These are phyloP conservation scores for Cercospora nicotianae DNA, from an alignment of 2,329 filamentous ascomycete genomes.

Conservation along the genomic window DNA sequence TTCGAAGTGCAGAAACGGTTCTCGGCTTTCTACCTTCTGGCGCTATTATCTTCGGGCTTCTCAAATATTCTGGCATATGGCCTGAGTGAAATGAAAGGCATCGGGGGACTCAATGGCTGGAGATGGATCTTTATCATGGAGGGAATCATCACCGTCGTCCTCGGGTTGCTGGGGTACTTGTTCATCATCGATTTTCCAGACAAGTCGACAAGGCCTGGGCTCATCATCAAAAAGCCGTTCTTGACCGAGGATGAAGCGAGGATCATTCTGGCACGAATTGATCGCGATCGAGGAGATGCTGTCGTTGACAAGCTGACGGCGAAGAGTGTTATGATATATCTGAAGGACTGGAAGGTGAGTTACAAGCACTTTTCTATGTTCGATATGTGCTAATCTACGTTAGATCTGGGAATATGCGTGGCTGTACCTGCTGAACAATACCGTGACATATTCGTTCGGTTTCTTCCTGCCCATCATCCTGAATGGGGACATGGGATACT, in stretches of 20 bases:
- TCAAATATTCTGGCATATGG: constrained; percentile 25
- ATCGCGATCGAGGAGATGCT: constrained; percentile 41
- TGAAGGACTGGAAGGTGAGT: constrained; percentile 40
- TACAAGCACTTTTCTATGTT: constrained; percentile 3
- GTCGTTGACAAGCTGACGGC: constrained; percentile 31
- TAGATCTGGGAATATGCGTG: constrained; percentile 41
- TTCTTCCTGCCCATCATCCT: constrained; percentile 45
- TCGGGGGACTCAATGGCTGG: constrained; percentile 50
- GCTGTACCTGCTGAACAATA: constrained; percentile 31
- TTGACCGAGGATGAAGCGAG: constrained; percentile 24
- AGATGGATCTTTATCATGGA: constrained; percentile 51
- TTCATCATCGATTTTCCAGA: constrained; percentile 34
- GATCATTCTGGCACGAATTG: constrained; percentile 40
- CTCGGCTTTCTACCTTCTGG: constrained; percentile 23
- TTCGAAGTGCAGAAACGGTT: constrained; percentile 29
- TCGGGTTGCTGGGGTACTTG: constrained; percentile 39
- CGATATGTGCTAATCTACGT: background rate
- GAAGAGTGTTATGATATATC: constrained; percentile 31
- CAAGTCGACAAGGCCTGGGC: constrained; percentile 27
- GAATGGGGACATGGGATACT: constrained; percentile 41
- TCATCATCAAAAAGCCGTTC: constrained; percentile 26
- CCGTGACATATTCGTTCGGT: constrained; percentile 39
- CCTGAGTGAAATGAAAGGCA: constrained; percentile 22
- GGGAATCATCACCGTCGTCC: constrained; percentile 42
- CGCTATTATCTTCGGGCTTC: constrained; percentile 19